These are phyloP conservation scores for Rutstroemia sp. DNA, from an alignment of 2,329 filamentous ascomycete genomes.

Conservation along the genomic window DNA sequence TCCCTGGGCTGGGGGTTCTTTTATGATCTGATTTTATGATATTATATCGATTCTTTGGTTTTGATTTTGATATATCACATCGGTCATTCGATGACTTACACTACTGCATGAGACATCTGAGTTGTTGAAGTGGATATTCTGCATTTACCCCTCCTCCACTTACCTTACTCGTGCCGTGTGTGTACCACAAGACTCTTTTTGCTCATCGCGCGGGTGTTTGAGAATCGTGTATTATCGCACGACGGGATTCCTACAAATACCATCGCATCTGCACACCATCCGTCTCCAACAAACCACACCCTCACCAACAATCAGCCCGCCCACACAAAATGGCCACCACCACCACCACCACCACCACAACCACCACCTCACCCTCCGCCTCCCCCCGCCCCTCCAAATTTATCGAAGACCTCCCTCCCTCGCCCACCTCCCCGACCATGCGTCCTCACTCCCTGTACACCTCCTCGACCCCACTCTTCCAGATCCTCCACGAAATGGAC, in stretches of 20 bases:
- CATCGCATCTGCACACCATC: background rate
- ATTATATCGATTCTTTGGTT: too few relatives aligned
- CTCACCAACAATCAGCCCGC: background rate
- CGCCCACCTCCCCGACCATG: conserved; percentile 3
- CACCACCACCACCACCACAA: background rate
- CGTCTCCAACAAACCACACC: background rate
- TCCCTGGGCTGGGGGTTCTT: too few relatives aligned
- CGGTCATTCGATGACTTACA: too few relatives aligned
- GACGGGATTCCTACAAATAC: background rate
- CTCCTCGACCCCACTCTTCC: conserved; percentile 5
- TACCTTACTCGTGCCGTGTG: too few relatives aligned
- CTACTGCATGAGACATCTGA: background rate
- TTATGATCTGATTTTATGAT: too few relatives aligned
- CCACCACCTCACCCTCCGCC: background rate
- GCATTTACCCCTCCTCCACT: background rate
- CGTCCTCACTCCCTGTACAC: background rate
- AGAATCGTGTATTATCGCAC: background rate
- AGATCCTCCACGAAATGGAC: conserved; percentile 13
- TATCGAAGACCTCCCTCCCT: conserved; percentile 12
- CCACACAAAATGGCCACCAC: background rate
- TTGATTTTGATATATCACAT: too few relatives aligned
- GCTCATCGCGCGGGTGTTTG: background rate
- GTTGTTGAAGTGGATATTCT: background rate
- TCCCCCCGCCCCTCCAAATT: conserved; percentile 9
- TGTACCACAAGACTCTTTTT: background rate